phyloP scores from a whole-genome alignment of 1,284 basidiomycete species.

The Ceratobasidium sp. region DNA sequence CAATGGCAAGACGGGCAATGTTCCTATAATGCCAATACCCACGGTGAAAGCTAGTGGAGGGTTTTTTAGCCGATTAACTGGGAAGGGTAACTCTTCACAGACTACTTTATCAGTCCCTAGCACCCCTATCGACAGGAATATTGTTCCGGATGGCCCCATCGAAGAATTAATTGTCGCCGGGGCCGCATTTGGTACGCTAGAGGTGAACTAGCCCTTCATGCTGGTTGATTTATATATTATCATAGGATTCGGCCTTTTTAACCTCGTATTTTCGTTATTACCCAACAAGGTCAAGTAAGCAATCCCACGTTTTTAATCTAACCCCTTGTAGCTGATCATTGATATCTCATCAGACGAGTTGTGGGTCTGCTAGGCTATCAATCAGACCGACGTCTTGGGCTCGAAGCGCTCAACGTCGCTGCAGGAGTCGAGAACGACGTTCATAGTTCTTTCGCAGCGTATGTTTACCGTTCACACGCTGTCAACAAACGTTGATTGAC shows the following conservation, averaged over 20 bases:
- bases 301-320: slow-evolving; percentile 17
- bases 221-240: slow-evolving; percentile 20
- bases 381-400: slow-evolving; percentile 74
- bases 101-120: slow-evolving; percentile 7
- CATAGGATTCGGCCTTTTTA: slow-evolving; percentile 77
- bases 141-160: slow-evolving; percentile 66
- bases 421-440: slow-evolving; percentile 72
- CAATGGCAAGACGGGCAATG: slow-evolving; percentile 40
- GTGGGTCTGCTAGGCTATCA: slow-evolving; percentile 82
- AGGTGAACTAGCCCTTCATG: slow-evolving; percentile 18
- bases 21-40: slow-evolving; percentile 34
- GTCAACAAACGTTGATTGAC: slow-evolving; percentile 29
- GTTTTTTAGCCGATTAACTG: slow-evolving; percentile 60
- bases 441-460: slow-evolving; percentile 82
- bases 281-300: slow-evolving; percentile 76
- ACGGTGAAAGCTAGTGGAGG: slow-evolving; percentile 47
- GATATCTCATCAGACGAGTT: slow-evolving; percentile 64
- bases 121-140: slow-evolving; percentile 28
- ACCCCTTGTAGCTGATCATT: not conserved
- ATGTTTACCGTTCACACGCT: slow-evolving; percentile 51
- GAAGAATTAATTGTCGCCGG: slow-evolving; percentile 81
- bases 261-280: slow-evolving; percentile 80
- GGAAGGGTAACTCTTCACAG: slow-evolving; percentile 36
- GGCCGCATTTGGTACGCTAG: slow-evolving; percentile 74
- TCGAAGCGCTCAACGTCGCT: slow-evolving; percentile 76